Evolutionary conservation across 768 basidiomycete genomes (phyloP).

Genomic region (Phylloporus sp.): DNA sequence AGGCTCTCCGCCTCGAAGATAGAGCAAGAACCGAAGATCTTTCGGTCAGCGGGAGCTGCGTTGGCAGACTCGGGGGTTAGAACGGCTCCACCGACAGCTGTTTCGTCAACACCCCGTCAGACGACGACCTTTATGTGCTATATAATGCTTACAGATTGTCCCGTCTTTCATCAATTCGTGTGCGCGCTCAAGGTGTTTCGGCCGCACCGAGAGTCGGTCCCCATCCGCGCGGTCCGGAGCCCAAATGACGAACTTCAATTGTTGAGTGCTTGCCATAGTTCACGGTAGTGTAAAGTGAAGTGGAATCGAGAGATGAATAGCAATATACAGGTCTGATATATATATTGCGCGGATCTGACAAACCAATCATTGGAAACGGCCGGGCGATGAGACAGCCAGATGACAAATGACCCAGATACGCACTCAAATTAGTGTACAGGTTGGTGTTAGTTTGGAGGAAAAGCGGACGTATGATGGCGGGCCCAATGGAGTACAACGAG

Average conservation of each 20-base stretch:
- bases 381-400: not conserved
- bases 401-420: not conserved
- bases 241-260: not conserved
- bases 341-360: not conserved
- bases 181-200: not conserved
- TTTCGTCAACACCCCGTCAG: not conserved
- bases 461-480: not conserved
- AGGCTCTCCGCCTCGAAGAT: slow-evolving; percentile 52
- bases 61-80: slow-evolving; percentile 52
- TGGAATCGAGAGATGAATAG: not conserved
- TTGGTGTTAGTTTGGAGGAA: not conserved
- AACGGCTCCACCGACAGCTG: slow-evolving; percentile 56
- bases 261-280: not conserved
- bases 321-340: not conserved
- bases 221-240: not conserved
- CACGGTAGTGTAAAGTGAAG: not conserved
- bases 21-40: slow-evolving; percentile 58
- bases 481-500: not conserved
- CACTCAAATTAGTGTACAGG: not conserved
- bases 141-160: not conserved
- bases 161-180: not conserved
- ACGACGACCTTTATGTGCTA: not conserved
- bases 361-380: too few relatives aligned
- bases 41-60: slow-evolving; percentile 44
- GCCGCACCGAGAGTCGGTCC: not conserved